phyloP scores from a whole-genome alignment of 768 basidiomycete genomes.

The Erythrobasidium yunnanense region DNA sequence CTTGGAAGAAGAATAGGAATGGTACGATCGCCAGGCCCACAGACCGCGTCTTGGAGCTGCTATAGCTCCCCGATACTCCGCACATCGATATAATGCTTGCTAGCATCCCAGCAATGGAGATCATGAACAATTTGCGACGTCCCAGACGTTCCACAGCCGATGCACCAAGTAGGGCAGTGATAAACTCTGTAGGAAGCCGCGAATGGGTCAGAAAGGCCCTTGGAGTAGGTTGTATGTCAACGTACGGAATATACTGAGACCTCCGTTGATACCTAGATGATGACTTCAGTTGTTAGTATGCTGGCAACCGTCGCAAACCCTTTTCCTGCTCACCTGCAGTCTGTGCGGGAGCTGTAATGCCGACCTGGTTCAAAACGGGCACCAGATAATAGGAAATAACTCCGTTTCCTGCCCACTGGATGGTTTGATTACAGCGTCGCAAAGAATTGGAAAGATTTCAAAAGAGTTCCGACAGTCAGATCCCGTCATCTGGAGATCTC shows the following conservation, averaged over 20 bases:
- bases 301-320: no score
- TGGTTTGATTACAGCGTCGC: no score
- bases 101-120: conserved; percentile 36
- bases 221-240: no score
- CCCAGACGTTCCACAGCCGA: conserved; percentile 39
- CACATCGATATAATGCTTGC: conserved; percentile 27
- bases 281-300: no score
- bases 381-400: conserved; percentile 7
- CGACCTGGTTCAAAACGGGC: conserved; percentile 31
- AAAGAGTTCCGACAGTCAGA: no score
- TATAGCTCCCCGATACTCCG: conserved; percentile 36
- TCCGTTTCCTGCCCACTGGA: conserved; percentile 1
- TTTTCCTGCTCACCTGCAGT: no score
- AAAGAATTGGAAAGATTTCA: no score
- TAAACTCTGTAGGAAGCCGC: no score
- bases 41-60: conserved; percentile 29
- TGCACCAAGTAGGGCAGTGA: conserved; percentile 27
- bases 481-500: no score
- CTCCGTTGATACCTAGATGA: conserved; percentile 36
- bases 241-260: conserved; percentile 29
- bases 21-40: conserved; percentile 37
- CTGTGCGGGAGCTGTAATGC: conserved; percentile 34
- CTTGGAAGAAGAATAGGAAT: conserved; percentile 39
- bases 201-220: no score
- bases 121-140: conserved; percentile 38